phyloP scores from a whole-genome alignment of 768 basidiomycete genomes.

The Pleurotus citrinopileatus region DNA sequence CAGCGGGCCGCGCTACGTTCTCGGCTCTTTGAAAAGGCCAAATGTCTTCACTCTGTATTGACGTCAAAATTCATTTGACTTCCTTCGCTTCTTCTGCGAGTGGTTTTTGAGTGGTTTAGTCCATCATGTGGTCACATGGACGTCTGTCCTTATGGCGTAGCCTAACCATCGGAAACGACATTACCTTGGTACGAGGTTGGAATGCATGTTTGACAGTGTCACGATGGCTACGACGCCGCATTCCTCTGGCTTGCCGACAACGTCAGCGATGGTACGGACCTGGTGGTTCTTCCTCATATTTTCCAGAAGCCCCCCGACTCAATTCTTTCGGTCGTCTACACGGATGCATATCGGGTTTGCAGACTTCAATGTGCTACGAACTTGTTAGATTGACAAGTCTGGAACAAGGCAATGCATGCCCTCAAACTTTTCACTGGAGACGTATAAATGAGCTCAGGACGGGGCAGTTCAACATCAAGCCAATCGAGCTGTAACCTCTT shows the following conservation, averaged over 20 bases:
- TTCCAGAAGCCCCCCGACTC: neutral
- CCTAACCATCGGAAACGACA: neutral
- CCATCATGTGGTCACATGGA: constrained; percentile 1
- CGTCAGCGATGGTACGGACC: neutral
- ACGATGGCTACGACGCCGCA: neutral
- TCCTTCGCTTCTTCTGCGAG: too few species aligned
- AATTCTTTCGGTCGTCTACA: neutral
- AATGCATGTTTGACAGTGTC: neutral
- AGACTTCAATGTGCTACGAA: neutral
- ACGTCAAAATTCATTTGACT: neutral
- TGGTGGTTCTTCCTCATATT: constrained; percentile 1
- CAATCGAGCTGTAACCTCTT: neutral
- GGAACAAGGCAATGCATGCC: too few species aligned
- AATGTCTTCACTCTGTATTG: neutral
- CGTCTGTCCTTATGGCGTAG: too few species aligned
- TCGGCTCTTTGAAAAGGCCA: neutral
- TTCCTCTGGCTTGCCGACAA: neutral
- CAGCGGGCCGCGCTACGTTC: neutral
- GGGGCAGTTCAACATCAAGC: neutral
- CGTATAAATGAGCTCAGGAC: neutral
- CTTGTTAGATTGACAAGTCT: neutral
- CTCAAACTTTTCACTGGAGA: too few species aligned
- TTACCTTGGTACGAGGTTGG: neutral
- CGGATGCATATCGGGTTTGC: neutral
- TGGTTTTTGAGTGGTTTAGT: too few species aligned